phyloP scores from a whole-genome alignment of 2,329 filamentous ascomycete genomes.

The Colletotrichum coccodes region DNA sequence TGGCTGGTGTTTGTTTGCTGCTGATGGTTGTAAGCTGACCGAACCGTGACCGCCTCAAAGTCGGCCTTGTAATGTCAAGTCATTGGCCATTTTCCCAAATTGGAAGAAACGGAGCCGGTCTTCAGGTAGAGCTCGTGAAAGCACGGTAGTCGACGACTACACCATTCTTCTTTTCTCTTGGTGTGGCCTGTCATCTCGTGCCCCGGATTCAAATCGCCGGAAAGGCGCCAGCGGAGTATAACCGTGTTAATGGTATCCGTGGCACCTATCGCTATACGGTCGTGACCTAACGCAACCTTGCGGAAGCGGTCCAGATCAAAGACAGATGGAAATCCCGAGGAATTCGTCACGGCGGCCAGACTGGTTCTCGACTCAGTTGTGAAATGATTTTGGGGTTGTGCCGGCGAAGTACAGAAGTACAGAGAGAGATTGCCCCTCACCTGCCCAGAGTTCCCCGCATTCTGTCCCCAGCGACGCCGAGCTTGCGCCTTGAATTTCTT shows the following conservation, averaged over 20 bases:
- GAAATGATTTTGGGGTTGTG: not conserved
- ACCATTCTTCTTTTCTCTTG: not conserved
- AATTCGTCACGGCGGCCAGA: not conserved
- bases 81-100: not conserved
- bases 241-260: not conserved
- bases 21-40: not conserved
- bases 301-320: not conserved
- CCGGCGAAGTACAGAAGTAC: slow-evolving; percentile 9
- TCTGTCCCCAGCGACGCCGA: slow-evolving; percentile 1
- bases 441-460: slow-evolving; percentile 28
- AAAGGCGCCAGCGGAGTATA: slow-evolving; percentile 10
- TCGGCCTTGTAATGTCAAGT: not conserved
- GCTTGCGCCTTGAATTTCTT: slow-evolving; percentile 13
- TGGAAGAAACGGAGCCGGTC: not conserved
- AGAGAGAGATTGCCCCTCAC: slow-evolving; percentile 27
- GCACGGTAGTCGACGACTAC: not conserved
- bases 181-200: slow-evolving; percentile 1
- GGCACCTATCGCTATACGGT: not conserved
- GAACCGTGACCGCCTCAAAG: not conserved
- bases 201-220: not conserved
- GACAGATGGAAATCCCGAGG: not conserved
- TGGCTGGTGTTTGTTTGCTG: not conserved
- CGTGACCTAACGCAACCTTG: not conserved
- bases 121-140: not conserved
- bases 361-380: not conserved